Conservation (phyloP, 352 stramenopile genomes). For the Phytopythium aichiense region DNA sequence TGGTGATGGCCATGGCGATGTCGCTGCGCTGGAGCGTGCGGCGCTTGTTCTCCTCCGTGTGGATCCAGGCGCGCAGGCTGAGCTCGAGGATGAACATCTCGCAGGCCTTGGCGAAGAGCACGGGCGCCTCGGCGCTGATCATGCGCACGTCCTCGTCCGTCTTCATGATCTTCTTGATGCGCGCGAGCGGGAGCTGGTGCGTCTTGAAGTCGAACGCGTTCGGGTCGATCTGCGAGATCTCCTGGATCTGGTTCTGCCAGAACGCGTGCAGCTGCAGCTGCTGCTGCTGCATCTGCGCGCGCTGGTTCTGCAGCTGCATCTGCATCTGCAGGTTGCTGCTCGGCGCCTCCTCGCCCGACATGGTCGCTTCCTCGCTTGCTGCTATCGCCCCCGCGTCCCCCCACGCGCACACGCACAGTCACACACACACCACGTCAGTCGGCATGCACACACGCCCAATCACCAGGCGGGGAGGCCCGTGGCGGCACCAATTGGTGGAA, state of each 20-base stretch:
- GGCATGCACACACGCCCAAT: constrained; percentile 19
- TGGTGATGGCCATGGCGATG: constrained; percentile 88
- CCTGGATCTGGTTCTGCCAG: constrained; percentile 85
- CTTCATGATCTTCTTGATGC: constrained; percentile 97
- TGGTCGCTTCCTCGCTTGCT: constrained; percentile 8
- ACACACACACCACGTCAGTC: constrained; percentile 4
- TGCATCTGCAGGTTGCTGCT: constrained; percentile 80
- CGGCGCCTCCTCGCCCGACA: constrained; percentile 58
- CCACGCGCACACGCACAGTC: not conserved
- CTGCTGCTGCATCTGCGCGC: constrained; percentile 86
- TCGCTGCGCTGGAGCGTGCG: constrained; percentile 90
- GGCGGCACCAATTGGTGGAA: constrained; percentile 68
- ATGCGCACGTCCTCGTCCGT: constrained; percentile 93
- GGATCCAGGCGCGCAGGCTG: constrained; percentile 84
- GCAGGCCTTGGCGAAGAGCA: constrained; percentile 93
- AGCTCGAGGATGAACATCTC: constrained; percentile 94
- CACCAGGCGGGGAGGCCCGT: constrained; percentile 16
- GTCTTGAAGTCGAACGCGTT: constrained; percentile 87
- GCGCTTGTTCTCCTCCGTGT: constrained; percentile 93
- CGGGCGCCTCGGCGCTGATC: constrained; percentile 91
- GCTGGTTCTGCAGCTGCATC: constrained; percentile 83
- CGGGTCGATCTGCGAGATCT: constrained; percentile 86
- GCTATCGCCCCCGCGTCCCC: constrained; percentile 2
- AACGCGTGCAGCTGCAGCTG: constrained; percentile 83
- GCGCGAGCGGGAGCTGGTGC: constrained; percentile 88